These are phyloP conservation scores for Fragilaria crotonensis DNA, from an alignment of 108 stramenopile genomes.

Conservation along the genomic window DNA sequence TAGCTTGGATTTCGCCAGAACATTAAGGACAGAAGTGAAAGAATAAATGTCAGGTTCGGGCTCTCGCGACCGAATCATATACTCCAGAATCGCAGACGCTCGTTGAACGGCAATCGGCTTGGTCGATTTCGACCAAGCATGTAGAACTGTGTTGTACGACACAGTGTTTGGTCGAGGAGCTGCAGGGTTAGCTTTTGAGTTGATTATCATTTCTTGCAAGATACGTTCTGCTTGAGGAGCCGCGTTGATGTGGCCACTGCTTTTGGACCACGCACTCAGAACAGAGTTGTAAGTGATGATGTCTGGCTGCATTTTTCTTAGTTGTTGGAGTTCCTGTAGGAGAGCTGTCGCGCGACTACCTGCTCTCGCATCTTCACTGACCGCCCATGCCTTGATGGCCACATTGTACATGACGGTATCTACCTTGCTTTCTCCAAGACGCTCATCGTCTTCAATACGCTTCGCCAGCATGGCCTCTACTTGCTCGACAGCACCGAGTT, in stretches of 20 bases:
- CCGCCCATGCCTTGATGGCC: constrained; percentile 43
- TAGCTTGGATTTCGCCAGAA: constrained; percentile 51
- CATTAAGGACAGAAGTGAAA: constrained; percentile 54
- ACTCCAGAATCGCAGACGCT: constrained; percentile 39
- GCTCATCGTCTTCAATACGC: constrained; percentile 3
- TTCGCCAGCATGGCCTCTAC: constrained; percentile 36
- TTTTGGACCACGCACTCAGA: constrained; percentile 49
- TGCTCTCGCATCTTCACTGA: constrained; percentile 27
- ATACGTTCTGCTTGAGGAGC: constrained; percentile 47
- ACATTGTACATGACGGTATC: constrained; percentile 56
- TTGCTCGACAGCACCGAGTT: constrained; percentile 18
- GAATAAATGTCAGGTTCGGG: constrained; percentile 45
- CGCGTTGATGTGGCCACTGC: constrained; percentile 36
- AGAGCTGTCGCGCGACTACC: constrained; percentile 40
- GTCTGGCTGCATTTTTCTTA: constrained; percentile 37
- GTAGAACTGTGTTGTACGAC: constrained; percentile 54
- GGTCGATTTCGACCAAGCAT: constrained; percentile 46
- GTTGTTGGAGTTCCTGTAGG: constrained; percentile 42
- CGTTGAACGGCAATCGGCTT: constrained; percentile 26
- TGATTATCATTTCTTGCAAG: constrained; percentile 34
- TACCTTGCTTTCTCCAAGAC: constrained; percentile 21
- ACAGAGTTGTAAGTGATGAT: constrained; percentile 61
- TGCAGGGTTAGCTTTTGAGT: constrained; percentile 14
- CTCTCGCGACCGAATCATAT: constrained; percentile 39
- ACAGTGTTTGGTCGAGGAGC: constrained; percentile 30